A percentile compares a stretch with the other conserved stretches of the same genome.
Conservation (phyloP, 2,329 filamentous ascomycete genomes). For the Xylariales sp. region DNA sequence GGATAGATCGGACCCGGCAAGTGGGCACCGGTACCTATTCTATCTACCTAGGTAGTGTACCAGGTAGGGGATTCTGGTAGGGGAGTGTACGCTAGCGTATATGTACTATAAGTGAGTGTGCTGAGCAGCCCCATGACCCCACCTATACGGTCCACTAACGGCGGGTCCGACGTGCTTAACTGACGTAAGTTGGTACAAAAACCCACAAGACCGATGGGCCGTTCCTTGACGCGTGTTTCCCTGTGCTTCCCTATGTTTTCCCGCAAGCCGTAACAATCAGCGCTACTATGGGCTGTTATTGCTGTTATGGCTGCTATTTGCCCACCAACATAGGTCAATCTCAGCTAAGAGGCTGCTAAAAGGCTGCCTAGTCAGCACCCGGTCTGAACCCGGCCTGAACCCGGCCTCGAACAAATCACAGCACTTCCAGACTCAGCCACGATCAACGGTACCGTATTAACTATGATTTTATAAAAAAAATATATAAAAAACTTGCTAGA, state of each 20-base stretch:
- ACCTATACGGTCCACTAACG: slow-evolving; percentile 7
- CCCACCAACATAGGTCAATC: slow-evolving; percentile 3
- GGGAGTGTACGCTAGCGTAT: neutral
- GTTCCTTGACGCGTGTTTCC: slow-evolving; percentile 21
- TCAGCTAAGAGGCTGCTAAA: too few species aligned
- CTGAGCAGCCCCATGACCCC: too few species aligned
- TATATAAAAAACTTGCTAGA: too few species aligned
- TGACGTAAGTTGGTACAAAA: slow-evolving; percentile 22
- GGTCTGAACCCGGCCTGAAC: too few species aligned
- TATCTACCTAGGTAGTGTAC: too few species aligned
- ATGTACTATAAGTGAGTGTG: too few species aligned
- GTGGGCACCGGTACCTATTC: neutral
- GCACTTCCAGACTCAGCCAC: neutral
- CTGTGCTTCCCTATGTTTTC: neutral
- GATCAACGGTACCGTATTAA: neutral
- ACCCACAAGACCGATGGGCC: neutral
- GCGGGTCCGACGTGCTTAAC: neutral
- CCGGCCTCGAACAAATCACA: neutral
- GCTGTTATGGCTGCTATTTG: neutral
- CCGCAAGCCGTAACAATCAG: neutral
- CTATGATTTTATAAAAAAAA: too few species aligned
- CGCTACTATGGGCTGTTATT: neutral
- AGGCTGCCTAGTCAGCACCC: too few species aligned
- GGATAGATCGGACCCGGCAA: neutral
- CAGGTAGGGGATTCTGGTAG: neutral